These are phyloP conservation scores for Przewalskia tangutica DNA, from an alignment of 257 asterid species.

Conservation along the genomic window DNA sequence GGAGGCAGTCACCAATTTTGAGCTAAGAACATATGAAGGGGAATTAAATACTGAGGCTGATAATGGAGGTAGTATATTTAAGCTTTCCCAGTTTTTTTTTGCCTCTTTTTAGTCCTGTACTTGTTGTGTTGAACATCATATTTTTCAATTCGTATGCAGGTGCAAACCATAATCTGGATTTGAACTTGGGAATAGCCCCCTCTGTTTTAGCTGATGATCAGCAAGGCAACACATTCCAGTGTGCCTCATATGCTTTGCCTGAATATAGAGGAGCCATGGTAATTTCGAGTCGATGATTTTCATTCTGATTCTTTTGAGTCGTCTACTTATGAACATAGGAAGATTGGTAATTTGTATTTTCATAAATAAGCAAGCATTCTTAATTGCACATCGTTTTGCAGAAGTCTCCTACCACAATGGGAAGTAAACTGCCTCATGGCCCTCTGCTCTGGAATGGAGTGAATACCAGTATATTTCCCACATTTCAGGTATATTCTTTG, in stretches of 20 bases:
- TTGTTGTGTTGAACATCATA: too few relatives aligned
- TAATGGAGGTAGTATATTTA: background rate
- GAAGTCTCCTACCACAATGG: conserved; percentile 31
- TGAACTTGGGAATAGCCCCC: background rate
- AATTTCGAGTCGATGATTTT: background rate
- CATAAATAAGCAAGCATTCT: background rate
- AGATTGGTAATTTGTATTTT: background rate
- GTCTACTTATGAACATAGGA: background rate
- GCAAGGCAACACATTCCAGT: background rate
- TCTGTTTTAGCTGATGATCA: background rate
- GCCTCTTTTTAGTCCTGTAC: too few relatives aligned
- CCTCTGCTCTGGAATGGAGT: conserved; percentile 39
- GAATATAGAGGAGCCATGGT: background rate
- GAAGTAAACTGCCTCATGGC: conserved; percentile 27
- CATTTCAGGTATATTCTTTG: conserved; percentile 34
- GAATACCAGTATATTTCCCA: conserved; percentile 33
- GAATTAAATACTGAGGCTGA: too few relatives aligned
- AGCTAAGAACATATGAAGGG: background rate
- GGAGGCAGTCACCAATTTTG: background rate
- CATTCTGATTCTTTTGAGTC: background rate
- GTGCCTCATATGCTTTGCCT: background rate
- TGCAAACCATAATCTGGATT: background rate
- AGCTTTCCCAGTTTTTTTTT: background rate
- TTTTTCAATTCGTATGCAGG: background rate
- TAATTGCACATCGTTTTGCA: conserved; percentile 15